A percentile compares a stretch with the other conserved stretches of the same genome.
Conservation (phyloP, 257 asterid genomes). For the Penstemon newberryi region DNA sequence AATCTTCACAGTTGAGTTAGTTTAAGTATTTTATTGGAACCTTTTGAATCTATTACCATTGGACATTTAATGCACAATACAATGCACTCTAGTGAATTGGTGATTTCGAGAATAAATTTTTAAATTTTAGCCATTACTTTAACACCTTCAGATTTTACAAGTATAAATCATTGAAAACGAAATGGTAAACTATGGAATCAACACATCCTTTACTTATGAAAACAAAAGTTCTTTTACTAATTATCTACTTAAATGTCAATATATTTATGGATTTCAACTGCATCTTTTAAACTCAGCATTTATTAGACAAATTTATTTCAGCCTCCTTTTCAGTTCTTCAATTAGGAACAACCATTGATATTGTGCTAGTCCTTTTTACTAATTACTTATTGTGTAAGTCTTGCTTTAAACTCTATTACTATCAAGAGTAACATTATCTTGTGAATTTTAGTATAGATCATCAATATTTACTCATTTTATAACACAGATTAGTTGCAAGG, state of each 20-base stretch:
- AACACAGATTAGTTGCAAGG: conserved; percentile 83
- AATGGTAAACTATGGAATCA: conserved; percentile 1
- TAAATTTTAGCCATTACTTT: not conserved
- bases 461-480: conserved; percentile 22
- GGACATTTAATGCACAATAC: not conserved
- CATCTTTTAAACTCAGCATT: not conserved
- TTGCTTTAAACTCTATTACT: not conserved
- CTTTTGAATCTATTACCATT: not conserved
- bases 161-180: not conserved
- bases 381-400: not conserved
- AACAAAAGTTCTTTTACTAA: not conserved
- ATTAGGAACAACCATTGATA: not conserved
- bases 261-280: too few relatives aligned
- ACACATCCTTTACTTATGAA: not conserved
- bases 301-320: not conserved
- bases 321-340: not conserved
- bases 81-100: not conserved
- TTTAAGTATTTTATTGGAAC: not conserved
- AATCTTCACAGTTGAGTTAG: not conserved
- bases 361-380: not conserved
- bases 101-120: too few relatives aligned
- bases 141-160: conserved; percentile 21
- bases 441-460: conserved; percentile 5
- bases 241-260: not conserved
- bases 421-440: not conserved